These are phyloP conservation scores for Zymoseptoria brevis DNA, from an alignment of 2,329 filamentous ascomycete species.

Conservation along the genomic window DNA sequence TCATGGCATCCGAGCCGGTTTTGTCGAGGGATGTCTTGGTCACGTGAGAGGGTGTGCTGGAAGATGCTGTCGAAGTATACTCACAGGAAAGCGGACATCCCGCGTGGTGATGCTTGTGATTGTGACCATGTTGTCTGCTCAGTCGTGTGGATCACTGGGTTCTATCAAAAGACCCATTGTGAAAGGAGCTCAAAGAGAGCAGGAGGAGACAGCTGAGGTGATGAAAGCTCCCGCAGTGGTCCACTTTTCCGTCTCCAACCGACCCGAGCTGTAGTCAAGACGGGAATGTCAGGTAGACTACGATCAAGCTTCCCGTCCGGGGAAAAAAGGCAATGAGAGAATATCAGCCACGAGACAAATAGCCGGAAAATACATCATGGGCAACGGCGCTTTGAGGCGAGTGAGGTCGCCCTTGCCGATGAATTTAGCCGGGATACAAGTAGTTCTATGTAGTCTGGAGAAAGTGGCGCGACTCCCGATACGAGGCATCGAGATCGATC, in stretches of 20 bases:
- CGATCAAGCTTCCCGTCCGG: background rate
- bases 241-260: background rate
- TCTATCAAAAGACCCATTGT: background rate
- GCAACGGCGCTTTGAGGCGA: no score
- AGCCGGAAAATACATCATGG: background rate
- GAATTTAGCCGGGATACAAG: no score
- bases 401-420: no score
- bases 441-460: no score
- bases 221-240: background rate
- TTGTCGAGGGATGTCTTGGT: constrained; percentile 75
- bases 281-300: background rate
- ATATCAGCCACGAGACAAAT: background rate
- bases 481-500: no score
- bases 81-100: constrained; percentile 44
- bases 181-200: no score
- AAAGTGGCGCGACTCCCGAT: no score
- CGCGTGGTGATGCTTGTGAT: constrained; percentile 40
- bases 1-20: constrained; percentile 96
- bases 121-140: constrained; percentile 34
- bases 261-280: background rate
- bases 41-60: background rate
- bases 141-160: background rate
- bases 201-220: background rate
- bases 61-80: constrained; percentile 9
- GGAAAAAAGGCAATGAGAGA: background rate